Percentiles rank a stretch among this genome's conserved stretches.
Evolutionary conservation across 176 grass and related monocot genomes (phyloP).

Genomic region (maize (Zea mays)): Zm-B73-REFERENCE-NAM-5.0 NC_050096.1:20590001-20590500

Average conservation of each 20-base stretch:
- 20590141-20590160: slow-evolving; percentile 26
- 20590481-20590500: slow-evolving; percentile 38
- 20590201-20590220: slow-evolving; percentile 38
- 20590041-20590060: slow-evolving; percentile 36
- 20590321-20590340: slow-evolving; percentile 19
- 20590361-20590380: slow-evolving; percentile 37
- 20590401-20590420: slow-evolving; percentile 45
- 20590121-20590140: slow-evolving; percentile 8
- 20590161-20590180: slow-evolving; percentile 37
- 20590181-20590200: slow-evolving; percentile 37
- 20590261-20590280: slow-evolving; percentile 31
- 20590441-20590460: slow-evolving; percentile 40
- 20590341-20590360: slow-evolving; percentile 43
- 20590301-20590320: slow-evolving; percentile 27
- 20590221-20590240: slow-evolving; percentile 44
- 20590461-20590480: slow-evolving; percentile 43
- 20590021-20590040: slow-evolving; percentile 19
- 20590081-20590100: slow-evolving; percentile 43
- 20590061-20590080: slow-evolving; percentile 35
- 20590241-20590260: slow-evolving; percentile 31
- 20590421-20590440: slow-evolving; percentile 41
- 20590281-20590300: slow-evolving; percentile 46
- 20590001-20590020: slow-evolving; percentile 35
- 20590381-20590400: slow-evolving; percentile 47
- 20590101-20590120: slow-evolving; percentile 42